Base-by-base conservation (phyloP, 305 asterid genomes). In the Vinca major region DNA sequence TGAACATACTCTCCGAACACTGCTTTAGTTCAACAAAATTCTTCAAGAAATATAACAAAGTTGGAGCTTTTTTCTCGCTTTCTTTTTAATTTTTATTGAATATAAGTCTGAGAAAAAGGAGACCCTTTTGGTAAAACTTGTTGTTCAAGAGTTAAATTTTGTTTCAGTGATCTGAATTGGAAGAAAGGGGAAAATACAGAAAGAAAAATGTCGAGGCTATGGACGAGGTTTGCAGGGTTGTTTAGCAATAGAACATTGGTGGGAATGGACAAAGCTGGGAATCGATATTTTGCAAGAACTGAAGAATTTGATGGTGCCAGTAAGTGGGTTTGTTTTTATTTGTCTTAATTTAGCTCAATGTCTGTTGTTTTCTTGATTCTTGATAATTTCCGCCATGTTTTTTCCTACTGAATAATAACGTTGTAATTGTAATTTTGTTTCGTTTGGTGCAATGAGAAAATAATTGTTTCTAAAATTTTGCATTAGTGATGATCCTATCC, bases 181-280 rank as follows among this genome's bases (percentile, higher is more conserved):
- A 26, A 16, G 54, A 5, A 6, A 21, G 9, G 21, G 1, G 5
- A 3, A 52, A 50, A 47, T 41, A 60, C 40, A 37, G 48, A 14
- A 61, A 48, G 48, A 11, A 37, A 17, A 7, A 92, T 90, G 98
- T 86, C 91, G 73, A 82, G 80, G 78, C 66, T 87, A 43, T 90
- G 96, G 97, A 80, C 85, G 64, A 81, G 76, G 76, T 40, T 90
- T 45, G 73, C 81, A n/a, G 96, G 85, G 56, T 45, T 93, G 20
- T 84, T 90, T 69, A 87, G 83, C 68, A 90, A 74, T 69, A 80
- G 82, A 78, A 69, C 80, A 16, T 73, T 79, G 14, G 76, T 77
- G 47, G 99, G 99, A 48, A 66, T 81, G 61, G 99, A 93, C 77
- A 93, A 85, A 85, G 60, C 80, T n/a, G 97, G 99, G 66, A 93